Conservation (phyloP, 129 eudicot genomes). For the Helianthus annuus region HanXRQr2.0-SUNRISE NC_035438.2:66960653-66961152, state of each 20-base stretch:
- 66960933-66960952: background rate
- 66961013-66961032: slow-evolving; percentile 42
- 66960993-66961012: slow-evolving; percentile 38
- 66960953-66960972: slow-evolving; percentile 61
- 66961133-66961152: slow-evolving; percentile 76
- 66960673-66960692: too few species aligned
- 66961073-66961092: slow-evolving; percentile 33
- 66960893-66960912: background rate
- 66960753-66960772: too few species aligned
- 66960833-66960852: too few species aligned
- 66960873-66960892: slow-evolving; percentile 5
- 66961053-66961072: slow-evolving; percentile 34
- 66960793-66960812: too few species aligned
- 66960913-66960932: background rate
- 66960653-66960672: too few species aligned
- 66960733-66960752: too few species aligned
- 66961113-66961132: slow-evolving; percentile 99
- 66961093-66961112: slow-evolving; percentile 80
- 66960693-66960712: too few species aligned
- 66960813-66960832: too few species aligned
- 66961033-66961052: slow-evolving; percentile 34
- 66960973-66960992: slow-evolving; percentile 85
- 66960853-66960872: too few species aligned
- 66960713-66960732: too few species aligned
- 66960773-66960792: too few species aligned